Percentiles rank a stretch among this genome's conserved stretches.
Conservation (phyloP, 495 filamentous ascomycete species). For the Polyplosphaeria fusca region DNA sequence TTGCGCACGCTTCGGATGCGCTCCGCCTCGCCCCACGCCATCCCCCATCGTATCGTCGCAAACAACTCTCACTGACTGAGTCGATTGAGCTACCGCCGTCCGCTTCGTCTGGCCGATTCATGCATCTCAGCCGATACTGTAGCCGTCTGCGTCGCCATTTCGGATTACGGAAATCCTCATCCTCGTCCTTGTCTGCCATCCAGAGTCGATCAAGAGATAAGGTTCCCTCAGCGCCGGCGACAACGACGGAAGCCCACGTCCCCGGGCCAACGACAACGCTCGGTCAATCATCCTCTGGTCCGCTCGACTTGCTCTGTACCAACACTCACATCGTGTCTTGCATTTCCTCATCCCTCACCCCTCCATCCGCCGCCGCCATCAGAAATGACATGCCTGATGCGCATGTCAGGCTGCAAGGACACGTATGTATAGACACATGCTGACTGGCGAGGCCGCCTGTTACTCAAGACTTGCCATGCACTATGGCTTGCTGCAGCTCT, state of each 20-base stretch:
- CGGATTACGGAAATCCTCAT: slow-evolving; percentile 1
- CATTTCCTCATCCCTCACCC: not conserved
- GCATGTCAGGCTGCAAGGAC: not conserved
- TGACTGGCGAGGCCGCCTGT: not conserved
- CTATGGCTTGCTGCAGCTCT: not conserved
- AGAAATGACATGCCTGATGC: not conserved
- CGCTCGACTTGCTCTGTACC: slow-evolving; percentile 4
- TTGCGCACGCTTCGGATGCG: slow-evolving; percentile 24
- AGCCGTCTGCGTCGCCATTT: not conserved
- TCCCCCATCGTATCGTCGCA: too few relatives aligned
- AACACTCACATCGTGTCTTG: too few relatives aligned
- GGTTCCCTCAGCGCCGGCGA: too few relatives aligned
- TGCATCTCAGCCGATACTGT: slow-evolving; percentile 16
- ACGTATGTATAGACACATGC: not conserved
- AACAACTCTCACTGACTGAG: not conserved
- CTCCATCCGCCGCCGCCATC: not conserved
- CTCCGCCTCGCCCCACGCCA: slow-evolving; percentile 22
- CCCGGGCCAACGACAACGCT: too few relatives aligned
- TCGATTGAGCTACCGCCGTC: not conserved
- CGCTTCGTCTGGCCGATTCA: not conserved
- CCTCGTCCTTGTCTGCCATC: too few relatives aligned
- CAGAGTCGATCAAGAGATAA: too few relatives aligned
- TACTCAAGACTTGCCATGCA: not conserved
- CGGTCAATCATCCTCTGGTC: not conserved
- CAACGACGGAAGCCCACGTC: too few relatives aligned